phyloP scores from a whole-genome alignment of 306 rosid species.

The Corylus americana region DNA sequence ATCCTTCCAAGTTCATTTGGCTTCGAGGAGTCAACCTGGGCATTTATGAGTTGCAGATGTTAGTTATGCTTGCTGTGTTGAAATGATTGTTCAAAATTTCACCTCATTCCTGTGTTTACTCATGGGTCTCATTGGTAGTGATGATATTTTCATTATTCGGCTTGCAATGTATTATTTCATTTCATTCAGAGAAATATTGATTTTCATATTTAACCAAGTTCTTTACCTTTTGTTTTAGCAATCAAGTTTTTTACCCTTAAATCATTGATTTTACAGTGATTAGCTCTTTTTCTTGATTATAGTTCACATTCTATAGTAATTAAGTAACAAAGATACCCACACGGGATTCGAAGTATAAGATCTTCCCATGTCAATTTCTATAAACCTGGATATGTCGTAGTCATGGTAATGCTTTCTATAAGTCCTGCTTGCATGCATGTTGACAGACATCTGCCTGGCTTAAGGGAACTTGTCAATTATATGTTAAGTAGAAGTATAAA shows the following conservation, averaged over 20 bases:
- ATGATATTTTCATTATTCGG: background rate
- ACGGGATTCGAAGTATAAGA: no score
- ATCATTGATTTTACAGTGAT: background rate
- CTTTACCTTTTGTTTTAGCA: background rate
- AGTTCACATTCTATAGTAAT: background rate
- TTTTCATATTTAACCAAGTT: background rate
- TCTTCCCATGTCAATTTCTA: no score
- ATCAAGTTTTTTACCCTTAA: background rate
- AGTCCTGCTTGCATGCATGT: background rate
- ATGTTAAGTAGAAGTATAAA: background rate
- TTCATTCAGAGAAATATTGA: background rate
- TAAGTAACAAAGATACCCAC: no score
- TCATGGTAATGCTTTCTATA: background rate
- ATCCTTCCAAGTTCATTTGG: constrained; percentile 8
- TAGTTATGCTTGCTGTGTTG: background rate
- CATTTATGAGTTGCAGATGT: background rate
- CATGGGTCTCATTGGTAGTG: background rate
- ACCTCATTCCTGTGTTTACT: background rate
- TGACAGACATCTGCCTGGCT: background rate
- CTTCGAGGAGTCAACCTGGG: constrained; percentile 2
- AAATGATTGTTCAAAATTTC: background rate
- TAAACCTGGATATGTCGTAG: background rate
- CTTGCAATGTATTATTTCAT: background rate
- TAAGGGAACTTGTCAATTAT: background rate
- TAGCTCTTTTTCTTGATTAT: background rate